Evolutionary conservation across 2,329 filamentous ascomycete genomes (phyloP).

Genomic region (Podosphaera xanthii): DNA sequence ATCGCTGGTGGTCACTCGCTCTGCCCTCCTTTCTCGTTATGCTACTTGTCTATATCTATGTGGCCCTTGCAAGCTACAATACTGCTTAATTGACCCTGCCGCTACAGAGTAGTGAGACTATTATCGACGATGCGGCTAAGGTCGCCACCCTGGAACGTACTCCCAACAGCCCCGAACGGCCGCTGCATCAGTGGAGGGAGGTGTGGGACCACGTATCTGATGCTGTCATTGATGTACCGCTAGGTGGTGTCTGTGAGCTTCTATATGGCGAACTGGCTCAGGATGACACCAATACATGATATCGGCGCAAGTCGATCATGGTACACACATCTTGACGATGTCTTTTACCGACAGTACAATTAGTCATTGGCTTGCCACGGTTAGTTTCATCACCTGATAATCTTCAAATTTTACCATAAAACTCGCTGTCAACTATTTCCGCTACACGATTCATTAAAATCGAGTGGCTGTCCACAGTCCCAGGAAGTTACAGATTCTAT

Average conservation of each 20-base stretch:
- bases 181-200: slow-evolving; percentile 41
- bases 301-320: too few species aligned
- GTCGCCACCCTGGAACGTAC: slow-evolving; percentile 56
- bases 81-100: slow-evolving; percentile 68
- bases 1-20: slow-evolving; percentile 92
- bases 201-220: slow-evolving; percentile 88
- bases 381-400: too few species aligned
- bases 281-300: slow-evolving; percentile 2
- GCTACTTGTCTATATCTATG: slow-evolving; percentile 75
- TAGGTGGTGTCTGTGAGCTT: slow-evolving; percentile 87
- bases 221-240: slow-evolving; percentile 88
- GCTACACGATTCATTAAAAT: too few species aligned
- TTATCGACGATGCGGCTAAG: slow-evolving; percentile 77
- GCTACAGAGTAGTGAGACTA: slow-evolving; percentile 58
- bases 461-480: too few species aligned
- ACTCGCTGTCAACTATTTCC: too few species aligned
- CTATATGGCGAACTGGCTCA: slow-evolving; percentile 48
- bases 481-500: too few species aligned
- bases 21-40: slow-evolving; percentile 81
- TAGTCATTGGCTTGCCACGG: too few species aligned
- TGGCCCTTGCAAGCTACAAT: slow-evolving; percentile 80
- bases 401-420: too few species aligned
- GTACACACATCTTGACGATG: too few species aligned
- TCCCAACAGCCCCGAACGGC: slow-evolving; percentile 9
- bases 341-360: too few species aligned